Percentiles rank a stretch among this genome's conserved stretches.
These are phyloP conservation scores for Apiospora rasikravindrae DNA, from an alignment of 2,329 filamentous ascomycete genomes.

Conservation along the genomic window DNA sequence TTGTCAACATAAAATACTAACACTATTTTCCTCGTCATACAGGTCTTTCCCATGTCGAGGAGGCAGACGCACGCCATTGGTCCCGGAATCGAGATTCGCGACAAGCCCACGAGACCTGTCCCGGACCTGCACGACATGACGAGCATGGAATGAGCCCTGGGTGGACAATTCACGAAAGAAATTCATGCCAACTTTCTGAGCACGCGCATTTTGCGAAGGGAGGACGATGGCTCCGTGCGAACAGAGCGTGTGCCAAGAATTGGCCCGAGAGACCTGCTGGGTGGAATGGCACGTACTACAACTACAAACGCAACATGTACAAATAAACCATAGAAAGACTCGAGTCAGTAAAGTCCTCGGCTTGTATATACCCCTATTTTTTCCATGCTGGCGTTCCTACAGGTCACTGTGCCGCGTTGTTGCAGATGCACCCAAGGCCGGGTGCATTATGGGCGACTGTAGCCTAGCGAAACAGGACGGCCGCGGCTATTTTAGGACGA, in stretches of 20 bases:
- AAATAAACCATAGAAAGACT: slow-evolving; percentile 2
- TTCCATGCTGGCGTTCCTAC: neutral
- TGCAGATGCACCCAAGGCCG: neutral
- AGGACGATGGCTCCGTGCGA: slow-evolving; percentile 10
- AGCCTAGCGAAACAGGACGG: neutral
- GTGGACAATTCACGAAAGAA: neutral
- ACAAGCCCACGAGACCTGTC: slow-evolving; percentile 64
- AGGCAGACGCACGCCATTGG: slow-evolving; percentile 72
- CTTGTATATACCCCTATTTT: slow-evolving; percentile 16
- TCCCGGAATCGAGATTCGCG: slow-evolving; percentile 80
- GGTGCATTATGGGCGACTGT: neutral
- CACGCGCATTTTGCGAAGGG: neutral
- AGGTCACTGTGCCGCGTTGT: neutral
- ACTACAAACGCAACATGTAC: neutral
- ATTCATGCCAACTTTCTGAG: neutral
- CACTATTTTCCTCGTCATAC: neutral
- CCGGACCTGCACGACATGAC: slow-evolving; percentile 69
- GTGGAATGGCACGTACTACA: neutral
- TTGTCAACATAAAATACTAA: too few species aligned
- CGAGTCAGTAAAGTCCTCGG: neutral
- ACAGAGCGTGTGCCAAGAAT: neutral
- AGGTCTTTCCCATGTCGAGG: slow-evolving; percentile 65
- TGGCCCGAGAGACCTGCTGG: slow-evolving; percentile 2
- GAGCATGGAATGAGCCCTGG: slow-evolving; percentile 63
- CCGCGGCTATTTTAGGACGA: neutral